These are phyloP conservation scores for Geranium rotundifolium DNA, from an alignment of 345 rosid species.

Conservation along the genomic window DNA sequence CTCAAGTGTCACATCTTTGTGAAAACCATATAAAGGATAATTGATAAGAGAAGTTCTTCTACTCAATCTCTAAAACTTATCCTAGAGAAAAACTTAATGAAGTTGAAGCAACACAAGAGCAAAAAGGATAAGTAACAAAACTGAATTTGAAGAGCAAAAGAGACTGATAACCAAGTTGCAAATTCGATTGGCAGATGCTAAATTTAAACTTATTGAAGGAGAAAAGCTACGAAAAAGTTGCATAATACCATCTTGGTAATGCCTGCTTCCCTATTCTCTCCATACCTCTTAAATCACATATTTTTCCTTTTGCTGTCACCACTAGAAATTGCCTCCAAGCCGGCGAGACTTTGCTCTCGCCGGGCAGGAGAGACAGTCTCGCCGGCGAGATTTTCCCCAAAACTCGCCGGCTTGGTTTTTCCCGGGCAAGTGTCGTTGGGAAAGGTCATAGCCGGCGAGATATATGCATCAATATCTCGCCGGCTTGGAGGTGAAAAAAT, in stretches of 20 bases:
- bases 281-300: neutral
- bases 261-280: neutral
- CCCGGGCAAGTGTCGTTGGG: too few relatives aligned
- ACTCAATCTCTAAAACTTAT: neutral
- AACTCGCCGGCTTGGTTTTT: too few relatives aligned
- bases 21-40: neutral
- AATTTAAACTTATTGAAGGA: conserved; percentile 78
- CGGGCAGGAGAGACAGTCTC: too few relatives aligned
- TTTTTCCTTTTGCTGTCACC: conserved; percentile 1
- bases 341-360: too few relatives aligned
- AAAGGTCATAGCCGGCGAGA: too few relatives aligned
- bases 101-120: neutral
- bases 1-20: too few relatives aligned
- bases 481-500: too few relatives aligned
- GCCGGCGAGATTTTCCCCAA: too few relatives aligned
- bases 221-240: conserved; percentile 86
- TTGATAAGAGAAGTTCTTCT: neutral
- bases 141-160: conserved; percentile 66
- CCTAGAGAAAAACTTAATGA: too few relatives aligned
- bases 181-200: conserved; percentile 65
- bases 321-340: too few relatives aligned
- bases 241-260: conserved; percentile 92
- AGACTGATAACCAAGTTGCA: conserved; percentile 58
- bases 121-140: too few relatives aligned
- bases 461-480: too few relatives aligned